Evolutionary conservation across 2,329 filamentous ascomycete species (phyloP), one percentile per base, ranked within the genome.

Genomic region (Thelonectria discophora): DNA sequence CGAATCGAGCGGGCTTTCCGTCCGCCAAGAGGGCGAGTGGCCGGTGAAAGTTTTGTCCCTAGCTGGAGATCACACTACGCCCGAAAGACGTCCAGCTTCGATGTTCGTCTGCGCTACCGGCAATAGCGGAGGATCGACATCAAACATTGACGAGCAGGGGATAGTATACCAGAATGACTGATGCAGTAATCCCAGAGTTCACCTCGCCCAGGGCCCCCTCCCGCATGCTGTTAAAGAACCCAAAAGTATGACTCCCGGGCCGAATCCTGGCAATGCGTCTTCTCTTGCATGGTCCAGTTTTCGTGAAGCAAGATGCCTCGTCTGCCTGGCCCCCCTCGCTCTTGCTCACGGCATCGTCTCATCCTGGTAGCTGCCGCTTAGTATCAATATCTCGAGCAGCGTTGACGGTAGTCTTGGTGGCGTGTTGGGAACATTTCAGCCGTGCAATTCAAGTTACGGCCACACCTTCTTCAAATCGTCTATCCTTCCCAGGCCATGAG

Each of bases 121-220:
- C 56, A 54, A 45, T 32, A 49, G 56, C 56, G 50, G 56, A 54
- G 37, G 50, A 54, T 59, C 56, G 43, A 59, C 56, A 49, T 49
- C 43, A 54, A 47, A 32, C 56, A 45, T 37, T 39, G 9, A 51
- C 21, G 20, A 24, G 21, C 50, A 54, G 50, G 55, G 49, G 20
- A 37, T 27, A 27, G 40, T 39, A 24, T 37, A 8, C 13, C 34
- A 11, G 15, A 4, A 37, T 40, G 11, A 11, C 48, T 24, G 32
- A 43, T 48, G 11, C 40, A n/a, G n/a, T 50, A 24, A 52, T 51
- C 20, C 20, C 18, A 51, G 47, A 50, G n/a, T 46, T 57, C 54
- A 45, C 27, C n/a, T 46, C 47, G 43, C 40, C 48, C 43, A 46
- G 54, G 30, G 27, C 27, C 18, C 45, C 46, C 54, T 12, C 40